These are phyloP conservation scores for Hypoxylon sp. DNA, from an alignment of 2,329 filamentous ascomycete genomes.

Conservation along the genomic window DNA sequence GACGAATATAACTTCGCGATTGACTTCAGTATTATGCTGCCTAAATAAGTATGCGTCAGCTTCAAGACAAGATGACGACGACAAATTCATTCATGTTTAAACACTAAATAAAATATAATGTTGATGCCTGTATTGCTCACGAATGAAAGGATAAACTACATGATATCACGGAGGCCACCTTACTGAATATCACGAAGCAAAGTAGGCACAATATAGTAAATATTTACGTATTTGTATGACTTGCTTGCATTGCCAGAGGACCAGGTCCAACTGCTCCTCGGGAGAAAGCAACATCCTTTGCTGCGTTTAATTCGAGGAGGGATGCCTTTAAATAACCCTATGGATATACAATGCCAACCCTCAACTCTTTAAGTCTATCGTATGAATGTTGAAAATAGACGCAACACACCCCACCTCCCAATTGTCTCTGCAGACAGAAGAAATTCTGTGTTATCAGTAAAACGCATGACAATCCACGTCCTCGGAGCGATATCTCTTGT, in stretches of 20 bases:
- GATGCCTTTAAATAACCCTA: conserved; percentile 27
- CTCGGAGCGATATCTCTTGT: conserved; percentile 4
- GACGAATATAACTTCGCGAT: conserved; percentile 7
- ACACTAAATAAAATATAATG: not conserved
- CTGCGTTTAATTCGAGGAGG: conserved; percentile 28
- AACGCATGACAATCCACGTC: conserved; percentile 12
- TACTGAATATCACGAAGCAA: not conserved
- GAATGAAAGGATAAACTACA: not conserved
- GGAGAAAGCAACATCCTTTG: conserved; percentile 16
- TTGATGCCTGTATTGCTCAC: conserved; percentile 23
- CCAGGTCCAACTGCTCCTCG: conserved; percentile 1
- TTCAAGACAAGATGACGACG: conserved; percentile 29
- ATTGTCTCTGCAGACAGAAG: conserved; percentile 20
- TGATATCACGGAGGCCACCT: not conserved
- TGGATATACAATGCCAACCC: conserved; percentile 41
- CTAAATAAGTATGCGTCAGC: conserved; percentile 41
- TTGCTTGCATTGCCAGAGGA: conserved; percentile 18
- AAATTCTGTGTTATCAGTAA: conserved; percentile 31
- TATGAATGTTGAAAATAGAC: conserved; percentile 30
- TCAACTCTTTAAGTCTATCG: conserved; percentile 35
- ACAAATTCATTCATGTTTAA: conserved; percentile 16
- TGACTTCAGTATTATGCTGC: conserved; percentile 32
- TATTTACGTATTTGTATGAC: conserved; percentile 13
- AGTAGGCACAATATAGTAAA: not conserved
- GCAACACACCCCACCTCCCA: conserved; percentile 15